Evolutionary conservation across 495 filamentous ascomycete genomes (phyloP), one percentile per base, ranked within the genome.

Genomic region (Penicillium macrosclerotiorum): DNA sequence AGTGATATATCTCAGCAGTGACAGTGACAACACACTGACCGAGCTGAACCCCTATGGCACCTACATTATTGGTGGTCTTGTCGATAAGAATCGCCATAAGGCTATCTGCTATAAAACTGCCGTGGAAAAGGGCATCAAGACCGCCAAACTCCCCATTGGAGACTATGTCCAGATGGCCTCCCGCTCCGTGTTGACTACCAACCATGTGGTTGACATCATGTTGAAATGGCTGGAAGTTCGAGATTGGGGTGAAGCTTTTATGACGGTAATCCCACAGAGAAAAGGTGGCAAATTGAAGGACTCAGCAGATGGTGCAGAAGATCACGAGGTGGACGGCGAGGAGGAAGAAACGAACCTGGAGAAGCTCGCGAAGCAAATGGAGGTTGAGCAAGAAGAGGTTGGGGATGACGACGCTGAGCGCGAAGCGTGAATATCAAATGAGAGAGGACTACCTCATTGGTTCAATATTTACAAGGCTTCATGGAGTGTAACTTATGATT

Each of bases 161-260:
- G 81, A 97, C 13, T 97, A 86, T 53, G 84, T 99, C 74, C 74
- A 86, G 40, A 94, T 99, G 89, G 69, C 81, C 20, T 88, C 83
- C 46, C 81, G 93, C 11, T 78, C 80, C 45, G 85, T 99, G 2
- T 67, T 99, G 32, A 81, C 90, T 5, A 95, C 90, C 9, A 97
- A 97, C 57, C 93, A 99, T 58, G 93, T 99, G 1, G 76, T 87
- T 31, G 93, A 97, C 64, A 97, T 99, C 49, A 96, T 99, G 88
- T 60, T 93, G 22, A 80, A 82, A 47, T 99, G 93, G 88, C 54
- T 99, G 42, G 88, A 95, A 51, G 74, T 77, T 20, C 84, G 86
- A 0, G 85, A 97, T 62, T 99, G 93, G 93, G 89, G 84, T 1
- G 69, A 85, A 54, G 90, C 93, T 0, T 97, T 99, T 54, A 68